These are phyloP conservation scores for Dothidotthia symphoricarpi DNA, from an alignment of 2,329 filamentous ascomycete species.

Conservation along the genomic window DNA sequence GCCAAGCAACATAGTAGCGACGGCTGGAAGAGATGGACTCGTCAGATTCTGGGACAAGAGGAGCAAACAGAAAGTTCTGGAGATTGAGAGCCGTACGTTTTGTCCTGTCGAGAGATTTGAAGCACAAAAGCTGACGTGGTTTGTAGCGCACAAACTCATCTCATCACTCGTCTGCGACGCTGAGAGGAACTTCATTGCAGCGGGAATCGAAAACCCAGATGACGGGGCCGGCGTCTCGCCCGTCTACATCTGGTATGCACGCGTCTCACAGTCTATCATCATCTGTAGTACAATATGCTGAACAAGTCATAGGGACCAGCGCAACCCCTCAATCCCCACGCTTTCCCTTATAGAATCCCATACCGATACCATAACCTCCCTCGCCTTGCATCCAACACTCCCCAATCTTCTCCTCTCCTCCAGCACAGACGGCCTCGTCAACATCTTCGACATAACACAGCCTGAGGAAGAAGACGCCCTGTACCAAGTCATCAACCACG, in stretches of 20 bases:
- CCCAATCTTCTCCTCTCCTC: slow-evolving; percentile 68
- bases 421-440: slow-evolving; percentile 77
- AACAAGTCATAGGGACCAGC: slow-evolving; percentile 39
- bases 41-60: slow-evolving; percentile 67
- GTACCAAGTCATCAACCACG: slow-evolving; percentile 75
- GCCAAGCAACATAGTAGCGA: slow-evolving; percentile 58
- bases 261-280: background rate
- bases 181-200: slow-evolving; percentile 60
- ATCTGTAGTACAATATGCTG: slow-evolving; percentile 2
- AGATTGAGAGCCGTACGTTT: slow-evolving; percentile 38
- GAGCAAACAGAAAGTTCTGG: slow-evolving; percentile 48
- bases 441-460: slow-evolving; percentile 66
- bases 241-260: slow-evolving; percentile 39
- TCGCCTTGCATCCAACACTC: slow-evolving; percentile 61
- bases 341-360: slow-evolving; percentile 49
- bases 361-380: slow-evolving; percentile 60
- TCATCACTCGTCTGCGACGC: slow-evolving; percentile 63
- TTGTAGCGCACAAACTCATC: slow-evolving; percentile 52
- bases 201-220: slow-evolving; percentile 66
- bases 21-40: slow-evolving; percentile 69
- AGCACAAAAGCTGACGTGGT: slow-evolving; percentile 20
- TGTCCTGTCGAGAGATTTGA: background rate
- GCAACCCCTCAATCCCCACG: slow-evolving; percentile 39
- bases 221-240: slow-evolving; percentile 49
- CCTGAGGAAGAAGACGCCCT: slow-evolving; percentile 72